Base-by-base conservation (phyloP, 2,329 filamentous ascomycete genomes). In the Hypoxylon sp. region DNA sequence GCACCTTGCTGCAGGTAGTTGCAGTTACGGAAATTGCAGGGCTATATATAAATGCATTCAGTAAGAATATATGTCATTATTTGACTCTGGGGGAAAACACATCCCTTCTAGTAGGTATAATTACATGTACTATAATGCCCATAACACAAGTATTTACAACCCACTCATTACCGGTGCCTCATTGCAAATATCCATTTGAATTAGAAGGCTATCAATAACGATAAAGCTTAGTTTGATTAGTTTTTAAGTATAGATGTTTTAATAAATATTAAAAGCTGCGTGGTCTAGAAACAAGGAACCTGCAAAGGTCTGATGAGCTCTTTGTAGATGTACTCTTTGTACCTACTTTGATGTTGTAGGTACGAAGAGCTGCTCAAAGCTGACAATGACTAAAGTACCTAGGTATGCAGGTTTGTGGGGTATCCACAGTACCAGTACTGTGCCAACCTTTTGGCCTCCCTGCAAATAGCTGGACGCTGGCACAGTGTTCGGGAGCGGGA, bases 41-140 rank as follows among this genome's bases (percentile, higher is more conserved):
- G 46, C 63, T 36, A 32, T 25, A 50, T 48, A 59, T 46, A 23
- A 38, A 65, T 65, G 63, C 63, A 60, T 56, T 43, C 49, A 58
- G 30, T 23, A 41, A 34, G 17, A 60, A 56, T 51, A 36, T 32
- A 36, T 21, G 46, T 50, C 58, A 17, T 19, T 48, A 38, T 23
- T 19, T 36, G 36, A 45, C 45, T 51, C 17, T 17, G 41, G 36
- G 9, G 51, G 51, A 51, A 14, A 19, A 7, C 38, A 25, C 13
- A 49, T 30, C 21, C 41, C 45, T 32, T 17, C 17, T 51, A 19
- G 14, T 51, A 34, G n/a, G 17, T 17, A 4, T 6, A 38, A 38
- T 14, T n/a, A 34, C n/a, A n/a, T n/a, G n/a, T n/a, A n/a, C 19
- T 30, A 38, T 17, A 34, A 46, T 46, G 14, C 14, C 23, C 9